Evolutionary conservation across 2,329 filamentous ascomycete species (phyloP).

Genomic region (Fusarium burgessii): DNA sequence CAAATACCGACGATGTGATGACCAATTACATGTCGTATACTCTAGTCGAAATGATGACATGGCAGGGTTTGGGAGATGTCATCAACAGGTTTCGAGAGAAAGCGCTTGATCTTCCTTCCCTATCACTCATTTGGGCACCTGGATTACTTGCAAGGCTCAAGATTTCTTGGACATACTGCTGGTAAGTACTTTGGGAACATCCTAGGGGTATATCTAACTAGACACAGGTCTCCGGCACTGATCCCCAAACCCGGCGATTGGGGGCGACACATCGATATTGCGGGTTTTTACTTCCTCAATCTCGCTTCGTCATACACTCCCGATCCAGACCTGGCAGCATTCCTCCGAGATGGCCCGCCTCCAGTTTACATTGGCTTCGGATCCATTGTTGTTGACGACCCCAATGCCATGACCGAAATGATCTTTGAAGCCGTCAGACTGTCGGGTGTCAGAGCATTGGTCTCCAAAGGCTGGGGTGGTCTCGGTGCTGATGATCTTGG

Average conservation of each 20-base stretch:
- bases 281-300: slow-evolving; percentile 82
- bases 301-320: slow-evolving; percentile 75
- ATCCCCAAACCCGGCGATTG: slow-evolving; percentile 85
- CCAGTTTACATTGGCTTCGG: slow-evolving; percentile 88
- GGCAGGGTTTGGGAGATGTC: slow-evolving; percentile 91
- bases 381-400: slow-evolving; percentile 84
- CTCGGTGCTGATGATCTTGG: slow-evolving; percentile 77
- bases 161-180: slow-evolving; percentile 91
- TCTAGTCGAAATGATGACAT: slow-evolving; percentile 90
- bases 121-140: slow-evolving; percentile 86
- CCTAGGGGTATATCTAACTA: not conserved
- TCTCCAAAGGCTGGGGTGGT: slow-evolving; percentile 91
- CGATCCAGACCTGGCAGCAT: slow-evolving; percentile 71
- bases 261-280: slow-evolving; percentile 76
- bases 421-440: slow-evolving; percentile 78
- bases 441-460: slow-evolving; percentile 79
- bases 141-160: slow-evolving; percentile 80
- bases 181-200: slow-evolving; percentile 57
- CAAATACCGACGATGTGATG: slow-evolving; percentile 79
- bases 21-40: slow-evolving; percentile 88
- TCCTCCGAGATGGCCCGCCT: slow-evolving; percentile 75
- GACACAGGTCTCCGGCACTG: slow-evolving; percentile 72
- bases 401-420: slow-evolving; percentile 74
- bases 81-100: slow-evolving; percentile 88
- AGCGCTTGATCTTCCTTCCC: slow-evolving; percentile 78